These are phyloP conservation scores for Cystofilobasidium ferigula DNA, from an alignment of 768 basidiomycete genomes.

Conservation along the genomic window DNA sequence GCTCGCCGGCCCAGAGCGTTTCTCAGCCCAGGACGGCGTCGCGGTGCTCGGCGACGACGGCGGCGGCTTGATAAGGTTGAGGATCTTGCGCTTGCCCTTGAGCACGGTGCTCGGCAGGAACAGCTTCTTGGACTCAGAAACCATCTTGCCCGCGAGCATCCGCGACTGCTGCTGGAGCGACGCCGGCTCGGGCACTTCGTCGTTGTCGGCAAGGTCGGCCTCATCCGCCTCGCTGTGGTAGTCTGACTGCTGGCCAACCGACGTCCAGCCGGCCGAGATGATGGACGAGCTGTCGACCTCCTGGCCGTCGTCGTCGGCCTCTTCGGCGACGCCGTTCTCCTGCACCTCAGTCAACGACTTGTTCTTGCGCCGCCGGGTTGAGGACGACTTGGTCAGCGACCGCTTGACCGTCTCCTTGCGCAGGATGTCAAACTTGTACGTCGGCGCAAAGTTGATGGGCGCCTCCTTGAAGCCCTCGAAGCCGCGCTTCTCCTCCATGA, in stretches of 20 bases:
- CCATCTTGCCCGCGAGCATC: conserved; percentile 18
- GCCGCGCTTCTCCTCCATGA: conserved; percentile 18
- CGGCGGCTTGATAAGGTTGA: conserved; percentile 23
- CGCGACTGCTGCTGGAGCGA: conserved; percentile 8
- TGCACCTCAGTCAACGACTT: conserved; percentile 8
- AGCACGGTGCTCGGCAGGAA: conserved; percentile 24
- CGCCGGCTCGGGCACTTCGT: background rate
- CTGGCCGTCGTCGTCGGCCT: conserved; percentile 11
- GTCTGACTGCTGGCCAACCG: conserved; percentile 6
- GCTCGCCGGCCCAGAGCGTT: conserved; percentile 2
- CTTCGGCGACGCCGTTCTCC: conserved; percentile 10
- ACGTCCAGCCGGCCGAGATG: conserved; percentile 21
- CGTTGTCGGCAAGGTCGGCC: conserved; percentile 3
- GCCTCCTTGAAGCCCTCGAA: conserved; percentile 25
- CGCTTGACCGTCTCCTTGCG: conserved; percentile 17
- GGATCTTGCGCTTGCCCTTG: conserved; percentile 22
- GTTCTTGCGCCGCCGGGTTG: conserved; percentile 7
- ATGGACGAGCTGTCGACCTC: conserved; percentile 15
- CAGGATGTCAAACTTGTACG: conserved; percentile 25
- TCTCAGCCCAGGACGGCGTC: background rate
- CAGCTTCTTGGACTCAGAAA: conserved; percentile 18
- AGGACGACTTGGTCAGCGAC: background rate
- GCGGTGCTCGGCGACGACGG: conserved; percentile 11
- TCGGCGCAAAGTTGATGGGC: conserved; percentile 21
- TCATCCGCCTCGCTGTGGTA: conserved; percentile 13